These are phyloP conservation scores for Aspergillus brasiliensis DNA, from an alignment of 2,329 filamentous ascomycete species.

Conservation along the genomic window DNA sequence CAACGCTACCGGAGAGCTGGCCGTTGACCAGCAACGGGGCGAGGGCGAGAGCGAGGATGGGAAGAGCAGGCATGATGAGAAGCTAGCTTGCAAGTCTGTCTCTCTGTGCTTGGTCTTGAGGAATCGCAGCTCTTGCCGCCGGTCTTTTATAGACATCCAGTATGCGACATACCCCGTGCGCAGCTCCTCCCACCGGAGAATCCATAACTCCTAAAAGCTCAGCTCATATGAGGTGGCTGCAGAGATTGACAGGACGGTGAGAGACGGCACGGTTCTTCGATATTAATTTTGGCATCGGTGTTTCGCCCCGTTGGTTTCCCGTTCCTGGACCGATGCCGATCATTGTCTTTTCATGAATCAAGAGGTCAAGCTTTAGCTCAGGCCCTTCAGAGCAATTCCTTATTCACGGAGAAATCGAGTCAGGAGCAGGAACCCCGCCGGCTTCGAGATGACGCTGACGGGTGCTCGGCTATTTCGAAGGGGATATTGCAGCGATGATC, in stretches of 20 bases:
- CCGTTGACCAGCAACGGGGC: constrained; percentile 12
- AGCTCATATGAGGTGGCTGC: background rate
- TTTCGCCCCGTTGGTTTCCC: background rate
- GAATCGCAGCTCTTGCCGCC: background rate
- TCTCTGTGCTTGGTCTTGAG: background rate
- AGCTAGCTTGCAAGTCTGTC: background rate
- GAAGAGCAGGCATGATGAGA: constrained; percentile 9
- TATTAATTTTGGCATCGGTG: background rate
- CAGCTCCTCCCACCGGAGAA: background rate
- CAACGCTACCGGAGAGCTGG: constrained; percentile 20
- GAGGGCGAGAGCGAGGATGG: constrained; percentile 6
- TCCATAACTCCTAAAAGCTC: background rate
- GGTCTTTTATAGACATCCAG: background rate
- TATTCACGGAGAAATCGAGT: background rate
- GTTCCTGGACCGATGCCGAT: background rate
- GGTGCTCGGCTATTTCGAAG: background rate
- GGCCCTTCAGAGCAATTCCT: background rate
- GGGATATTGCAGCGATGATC: background rate
- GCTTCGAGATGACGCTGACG: background rate
- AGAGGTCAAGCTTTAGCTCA: background rate
- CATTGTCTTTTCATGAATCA: background rate
- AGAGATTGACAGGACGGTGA: background rate
- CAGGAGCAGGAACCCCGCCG: background rate
- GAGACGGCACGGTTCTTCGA: background rate
- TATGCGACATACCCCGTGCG: background rate